A percentile compares a stretch with the other conserved stretches of the same genome.
Conservation (phyloP, 805 yeast genomes). For the Saccharomycopsis guyanensis region DNA sequence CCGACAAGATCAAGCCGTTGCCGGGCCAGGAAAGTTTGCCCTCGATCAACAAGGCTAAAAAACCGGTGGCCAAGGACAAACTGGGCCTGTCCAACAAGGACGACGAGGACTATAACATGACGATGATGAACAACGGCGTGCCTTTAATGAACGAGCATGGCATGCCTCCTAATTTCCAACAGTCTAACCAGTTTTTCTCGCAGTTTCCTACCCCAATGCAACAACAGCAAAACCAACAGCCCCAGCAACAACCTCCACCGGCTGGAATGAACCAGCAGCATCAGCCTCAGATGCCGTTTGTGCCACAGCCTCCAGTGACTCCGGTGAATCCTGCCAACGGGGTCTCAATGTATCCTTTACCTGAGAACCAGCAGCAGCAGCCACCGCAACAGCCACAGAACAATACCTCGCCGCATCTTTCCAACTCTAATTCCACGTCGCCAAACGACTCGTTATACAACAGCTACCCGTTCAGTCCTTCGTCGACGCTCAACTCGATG, state of each 20-base stretch:
- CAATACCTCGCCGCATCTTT: neutral
- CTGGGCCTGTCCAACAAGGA: neutral
- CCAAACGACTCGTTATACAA: conserved; percentile 14
- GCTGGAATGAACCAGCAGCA: neutral
- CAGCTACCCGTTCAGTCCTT: conserved; percentile 11
- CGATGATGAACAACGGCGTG: neutral
- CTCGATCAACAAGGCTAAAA: neutral
- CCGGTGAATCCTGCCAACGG: no score
- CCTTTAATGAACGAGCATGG: neutral
- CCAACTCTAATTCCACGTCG: conserved; percentile 6
- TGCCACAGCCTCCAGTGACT: neutral
- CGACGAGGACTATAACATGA: no score
- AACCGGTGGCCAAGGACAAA: neutral
- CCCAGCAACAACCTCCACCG: neutral
- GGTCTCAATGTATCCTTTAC: neutral
- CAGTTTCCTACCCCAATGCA: neutral
- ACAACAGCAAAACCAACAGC: neutral
- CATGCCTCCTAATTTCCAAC: neutral
- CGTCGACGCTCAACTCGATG: conserved; percentile 11
- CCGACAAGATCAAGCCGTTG: conserved; percentile 21
- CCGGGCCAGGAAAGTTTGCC: conserved; percentile 17
- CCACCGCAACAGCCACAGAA: neutral
- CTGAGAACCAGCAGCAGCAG: neutral
- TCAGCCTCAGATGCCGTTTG: neutral
- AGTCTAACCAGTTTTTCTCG: neutral